Evolutionary conservation across 768 basidiomycete genomes (phyloP).

Genomic region (Leccinum disarticulatum): DNA sequence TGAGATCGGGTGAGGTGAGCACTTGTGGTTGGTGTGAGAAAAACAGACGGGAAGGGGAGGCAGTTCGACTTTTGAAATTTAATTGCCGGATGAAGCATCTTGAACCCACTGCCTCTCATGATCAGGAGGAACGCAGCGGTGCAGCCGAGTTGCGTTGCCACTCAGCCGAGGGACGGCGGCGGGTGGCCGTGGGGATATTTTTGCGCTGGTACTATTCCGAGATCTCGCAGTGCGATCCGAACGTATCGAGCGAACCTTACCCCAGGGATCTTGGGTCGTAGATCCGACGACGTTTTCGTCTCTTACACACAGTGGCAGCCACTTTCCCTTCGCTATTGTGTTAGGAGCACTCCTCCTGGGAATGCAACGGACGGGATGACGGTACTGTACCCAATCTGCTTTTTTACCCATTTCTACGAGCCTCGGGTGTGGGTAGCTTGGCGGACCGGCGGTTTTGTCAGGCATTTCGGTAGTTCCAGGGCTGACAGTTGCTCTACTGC

Average conservation of each 20-base stretch:
- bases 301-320: neutral
- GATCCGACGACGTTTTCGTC: constrained; percentile 20
- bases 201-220: constrained; percentile 11
- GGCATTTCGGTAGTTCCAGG: constrained; percentile 9
- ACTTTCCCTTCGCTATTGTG: neutral
- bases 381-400: neutral
- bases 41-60: neutral
- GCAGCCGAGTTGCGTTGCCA: constrained; percentile 13
- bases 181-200: constrained; percentile 7
- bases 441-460: constrained; percentile 22
- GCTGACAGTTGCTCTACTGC: neutral
- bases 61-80: neutral
- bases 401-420: constrained; percentile 19
- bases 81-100: neutral
- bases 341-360: neutral
- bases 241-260: constrained; percentile 6
- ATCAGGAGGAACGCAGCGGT: neutral
- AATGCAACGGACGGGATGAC: neutral
- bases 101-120: constrained; percentile 13
- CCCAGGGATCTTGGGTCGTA: constrained; percentile 14
- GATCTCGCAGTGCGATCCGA: constrained; percentile 16
- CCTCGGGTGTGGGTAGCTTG: constrained; percentile 4
- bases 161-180: constrained; percentile 13
- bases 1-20: neutral
- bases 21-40: neutral